Base-by-base conservation (phyloP, 2,329 filamentous ascomycete species). In the Alternaria novae-zelandiae region DNA sequence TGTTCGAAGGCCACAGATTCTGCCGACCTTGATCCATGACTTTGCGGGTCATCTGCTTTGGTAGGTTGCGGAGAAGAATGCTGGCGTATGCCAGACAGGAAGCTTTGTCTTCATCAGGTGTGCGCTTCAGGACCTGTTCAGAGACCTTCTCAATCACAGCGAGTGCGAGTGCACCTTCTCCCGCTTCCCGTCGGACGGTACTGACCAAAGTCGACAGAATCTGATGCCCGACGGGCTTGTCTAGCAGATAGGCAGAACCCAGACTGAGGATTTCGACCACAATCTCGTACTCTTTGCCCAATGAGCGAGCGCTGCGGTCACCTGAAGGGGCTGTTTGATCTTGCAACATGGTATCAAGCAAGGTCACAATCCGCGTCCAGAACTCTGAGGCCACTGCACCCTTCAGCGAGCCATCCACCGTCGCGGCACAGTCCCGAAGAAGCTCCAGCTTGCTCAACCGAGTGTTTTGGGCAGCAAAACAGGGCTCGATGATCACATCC, bases 91-190 rank as follows among this genome's bases (percentile, higher is more conserved):
- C 56, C 32, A 78, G 50, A 41, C 71, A 70, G 8, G 53, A 62
- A 12, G 30, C 36, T 43, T 68, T 65, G 13, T 70, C 71, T 32
- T 74, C 66, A 5, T 74, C 65, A 15, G 73, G 54, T 7, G 55
- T 60, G 8, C 50, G 56, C 17, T 66, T 44, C 61, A 77, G 47
- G 15, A 78, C 54, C 25, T 62, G 51, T 74, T 77, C 89, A 0
- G 91, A 87, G 4, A 96, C 72, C 1, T 90, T 91, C 64, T 96
- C 93, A 43, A 94, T 83, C 2, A 93, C 84, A 23, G 87, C 86
- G 54, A 91, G 83, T 6, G 89, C 87, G 44, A 90, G 85, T 6
- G 88, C 90, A 15, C 87, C 86, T 65, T 93, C 89, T 4, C 92
- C 91, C 56, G 87, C 86, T 66, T 93, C 89, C 23, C 56, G 61